Conservation (phyloP, 2,329 filamentous ascomycete species). For the Sarocladiaceae sp. region DNA sequence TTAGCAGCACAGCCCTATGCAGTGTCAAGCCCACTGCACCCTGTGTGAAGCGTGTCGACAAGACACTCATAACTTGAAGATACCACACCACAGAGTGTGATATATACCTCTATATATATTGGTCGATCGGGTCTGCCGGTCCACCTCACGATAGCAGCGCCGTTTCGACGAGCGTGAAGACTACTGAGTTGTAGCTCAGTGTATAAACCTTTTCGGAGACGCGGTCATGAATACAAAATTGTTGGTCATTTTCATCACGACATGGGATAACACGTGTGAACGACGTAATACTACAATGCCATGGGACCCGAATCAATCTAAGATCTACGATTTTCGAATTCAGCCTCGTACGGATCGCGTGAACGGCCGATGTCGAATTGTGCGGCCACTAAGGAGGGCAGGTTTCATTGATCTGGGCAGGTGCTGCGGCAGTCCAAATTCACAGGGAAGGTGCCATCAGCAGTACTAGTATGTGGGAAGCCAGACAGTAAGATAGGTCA, state of each 20-base stretch:
- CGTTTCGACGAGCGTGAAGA: constrained; percentile 1
- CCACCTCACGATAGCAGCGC: constrained; percentile 3
- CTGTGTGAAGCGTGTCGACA: background rate
- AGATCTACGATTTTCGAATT: no score
- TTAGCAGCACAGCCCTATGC: background rate
- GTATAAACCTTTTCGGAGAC: background rate
- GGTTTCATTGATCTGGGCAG: no score
- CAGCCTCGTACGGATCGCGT: no score
- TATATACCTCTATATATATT: background rate
- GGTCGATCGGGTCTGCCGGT: background rate
- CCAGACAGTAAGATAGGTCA: no score
- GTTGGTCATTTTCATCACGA: background rate
- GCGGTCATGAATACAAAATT: background rate
- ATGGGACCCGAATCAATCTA: no score
- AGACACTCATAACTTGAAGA: background rate
- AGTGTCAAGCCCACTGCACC: background rate
- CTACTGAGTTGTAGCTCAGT: background rate
- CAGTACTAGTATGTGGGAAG: no score
- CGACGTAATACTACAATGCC: no score
- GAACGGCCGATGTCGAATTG: no score
- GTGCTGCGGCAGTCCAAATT: no score
- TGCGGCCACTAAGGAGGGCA: no score
- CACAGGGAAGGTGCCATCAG: no score
- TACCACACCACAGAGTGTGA: background rate
- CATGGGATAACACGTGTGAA: no score